A percentile compares a stretch with the other conserved stretches of the same genome.
These are phyloP conservation scores for Oxytropis ochrocephala DNA, from an alignment of 306 rosid genomes.

Conservation along the genomic window DNA sequence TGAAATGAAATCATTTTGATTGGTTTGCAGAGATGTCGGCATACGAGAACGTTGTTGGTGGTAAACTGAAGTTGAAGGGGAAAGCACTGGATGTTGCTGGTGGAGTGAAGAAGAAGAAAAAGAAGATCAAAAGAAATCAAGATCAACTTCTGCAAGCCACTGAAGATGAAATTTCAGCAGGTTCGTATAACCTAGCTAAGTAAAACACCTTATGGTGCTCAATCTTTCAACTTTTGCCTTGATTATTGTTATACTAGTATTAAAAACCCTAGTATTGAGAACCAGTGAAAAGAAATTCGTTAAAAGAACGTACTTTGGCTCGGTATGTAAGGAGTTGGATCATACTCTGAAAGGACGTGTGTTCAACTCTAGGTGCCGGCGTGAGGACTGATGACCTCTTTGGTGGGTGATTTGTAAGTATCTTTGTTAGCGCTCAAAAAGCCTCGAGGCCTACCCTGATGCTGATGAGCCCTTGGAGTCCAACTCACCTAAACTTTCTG, in stretches of 20 bases:
- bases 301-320: too few species aligned
- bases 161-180: slow-evolving; percentile 50
- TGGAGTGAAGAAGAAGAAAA: slow-evolving; percentile 91
- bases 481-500: too few species aligned
- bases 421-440: too few species aligned
- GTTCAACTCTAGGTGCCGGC: too few species aligned
- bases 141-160: slow-evolving; percentile 41
- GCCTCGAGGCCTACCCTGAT: too few species aligned
- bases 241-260: neutral
- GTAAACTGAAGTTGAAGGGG: slow-evolving; percentile 97
- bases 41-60: slow-evolving; percentile 84
- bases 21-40: slow-evolving; percentile 50
- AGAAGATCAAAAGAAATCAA: slow-evolving; percentile 55
- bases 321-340: too few species aligned
- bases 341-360: too few species aligned
- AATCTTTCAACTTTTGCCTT: neutral
- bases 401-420: too few species aligned
- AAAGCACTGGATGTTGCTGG: slow-evolving; percentile 94
- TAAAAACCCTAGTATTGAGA: too few species aligned
- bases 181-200: slow-evolving; percentile 25
- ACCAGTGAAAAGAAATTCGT: too few species aligned
- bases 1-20: neutral
- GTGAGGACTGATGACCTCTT: too few species aligned
- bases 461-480: too few species aligned
- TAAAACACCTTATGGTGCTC: neutral